Conservation (phyloP, 352 stramenopile genomes). For the Globisporangium iwayamae region DNA sequence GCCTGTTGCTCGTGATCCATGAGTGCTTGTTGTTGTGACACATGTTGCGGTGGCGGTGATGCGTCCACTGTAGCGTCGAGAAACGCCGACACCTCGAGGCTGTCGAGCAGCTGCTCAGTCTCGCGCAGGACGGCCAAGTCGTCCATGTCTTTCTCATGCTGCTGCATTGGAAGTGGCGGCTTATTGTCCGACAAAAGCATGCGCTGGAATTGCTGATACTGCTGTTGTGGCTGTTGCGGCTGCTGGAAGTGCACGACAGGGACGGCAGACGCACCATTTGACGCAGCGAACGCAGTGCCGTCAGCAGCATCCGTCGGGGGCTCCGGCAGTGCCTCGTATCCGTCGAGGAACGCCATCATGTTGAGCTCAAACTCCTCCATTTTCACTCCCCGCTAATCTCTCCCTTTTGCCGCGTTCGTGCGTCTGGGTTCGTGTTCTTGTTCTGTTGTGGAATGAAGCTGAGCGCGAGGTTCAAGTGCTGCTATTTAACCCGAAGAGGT, state of each 20-base stretch:
- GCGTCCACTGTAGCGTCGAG: background rate
- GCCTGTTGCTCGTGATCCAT: background rate
- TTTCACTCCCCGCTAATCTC: too few species aligned
- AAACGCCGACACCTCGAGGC: conserved; percentile 6
- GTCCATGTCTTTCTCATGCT: background rate
- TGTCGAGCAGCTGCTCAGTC: conserved; percentile 16
- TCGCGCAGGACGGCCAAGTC: conserved; percentile 2
- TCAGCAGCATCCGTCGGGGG: background rate
- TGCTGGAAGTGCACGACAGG: background rate
- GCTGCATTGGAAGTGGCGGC: background rate
- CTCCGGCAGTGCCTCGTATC: conserved; percentile 16
- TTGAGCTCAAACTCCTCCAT: conserved; percentile 19
- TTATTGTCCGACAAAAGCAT: background rate
- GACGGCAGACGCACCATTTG: background rate
- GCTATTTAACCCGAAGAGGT: too few species aligned
- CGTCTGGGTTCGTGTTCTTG: too few species aligned
- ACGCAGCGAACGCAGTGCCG: background rate
- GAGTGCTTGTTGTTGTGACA: background rate
- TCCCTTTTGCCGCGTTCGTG: background rate
- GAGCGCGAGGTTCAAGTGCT: too few species aligned
- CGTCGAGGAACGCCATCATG: conserved; percentile 16
- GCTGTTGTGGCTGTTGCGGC: background rate
- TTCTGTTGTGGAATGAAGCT: too few species aligned
- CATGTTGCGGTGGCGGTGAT: background rate
- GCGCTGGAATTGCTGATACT: background rate